These are phyloP conservation scores for Aegle marmelos DNA, from an alignment of 345 rosid genomes.

Conservation along the genomic window DNA sequence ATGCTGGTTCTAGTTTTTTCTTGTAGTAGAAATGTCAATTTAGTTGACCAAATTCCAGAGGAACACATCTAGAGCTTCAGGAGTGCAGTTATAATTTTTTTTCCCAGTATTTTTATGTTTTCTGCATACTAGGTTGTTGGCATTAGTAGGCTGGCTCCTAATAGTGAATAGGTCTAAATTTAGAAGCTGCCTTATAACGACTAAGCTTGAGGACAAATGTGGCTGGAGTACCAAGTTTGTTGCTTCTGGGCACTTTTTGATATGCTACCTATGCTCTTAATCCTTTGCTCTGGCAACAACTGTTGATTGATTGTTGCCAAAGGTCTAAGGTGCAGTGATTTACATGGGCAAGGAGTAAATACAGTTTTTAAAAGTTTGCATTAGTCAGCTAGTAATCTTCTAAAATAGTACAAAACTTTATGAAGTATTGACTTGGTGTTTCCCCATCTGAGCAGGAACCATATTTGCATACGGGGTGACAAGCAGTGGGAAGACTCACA, in stretches of 20 bases:
- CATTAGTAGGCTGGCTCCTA: neutral
- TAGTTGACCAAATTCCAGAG: neutral
- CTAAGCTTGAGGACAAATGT: neutral
- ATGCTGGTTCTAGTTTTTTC: neutral
- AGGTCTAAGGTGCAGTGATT: neutral
- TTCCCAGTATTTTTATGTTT: neutral
- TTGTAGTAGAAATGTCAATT: neutral
- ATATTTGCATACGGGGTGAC: conserved; percentile 99
- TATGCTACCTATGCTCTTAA: neutral
- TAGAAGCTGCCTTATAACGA: neutral
- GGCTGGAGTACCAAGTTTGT: neutral
- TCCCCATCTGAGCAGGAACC: conserved; percentile 59
- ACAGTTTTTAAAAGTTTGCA: neutral
- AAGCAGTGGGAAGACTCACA: conserved; percentile 99
- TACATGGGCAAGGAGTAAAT: neutral
- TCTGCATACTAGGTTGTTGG: neutral
- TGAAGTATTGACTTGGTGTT: conserved; percentile 16
- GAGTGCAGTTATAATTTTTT: neutral
- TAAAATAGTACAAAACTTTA: conserved; percentile 1
- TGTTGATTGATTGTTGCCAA: neutral
- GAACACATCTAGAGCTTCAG: neutral
- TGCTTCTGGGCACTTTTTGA: neutral
- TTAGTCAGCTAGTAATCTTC: neutral
- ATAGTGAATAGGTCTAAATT: neutral
- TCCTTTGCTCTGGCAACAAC: neutral